These are phyloP conservation scores for Aplosporella prunicola DNA, from an alignment of 2,329 filamentous ascomycete genomes.

Conservation along the genomic window DNA sequence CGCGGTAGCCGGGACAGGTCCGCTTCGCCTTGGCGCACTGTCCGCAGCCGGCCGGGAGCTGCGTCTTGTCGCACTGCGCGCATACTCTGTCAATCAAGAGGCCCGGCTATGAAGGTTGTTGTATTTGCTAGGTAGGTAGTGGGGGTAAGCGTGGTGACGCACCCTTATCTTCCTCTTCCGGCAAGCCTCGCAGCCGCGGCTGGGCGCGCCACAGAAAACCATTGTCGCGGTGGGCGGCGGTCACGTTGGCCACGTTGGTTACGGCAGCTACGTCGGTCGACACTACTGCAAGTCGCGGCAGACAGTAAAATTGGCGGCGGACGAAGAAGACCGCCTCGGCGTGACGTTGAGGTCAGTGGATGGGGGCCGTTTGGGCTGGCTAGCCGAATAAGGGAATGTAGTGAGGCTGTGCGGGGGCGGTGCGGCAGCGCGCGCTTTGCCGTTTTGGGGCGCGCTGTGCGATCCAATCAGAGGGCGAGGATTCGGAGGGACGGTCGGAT, in stretches of 20 bases:
- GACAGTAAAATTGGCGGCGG: too few species aligned
- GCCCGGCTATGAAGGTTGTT: neutral
- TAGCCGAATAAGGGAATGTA: slow-evolving; percentile 9
- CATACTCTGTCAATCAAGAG: slow-evolving; percentile 2
- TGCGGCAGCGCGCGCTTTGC: neutral
- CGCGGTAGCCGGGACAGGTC: slow-evolving; percentile 24
- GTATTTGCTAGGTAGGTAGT: too few species aligned
- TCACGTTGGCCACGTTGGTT: too few species aligned
- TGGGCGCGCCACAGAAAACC: slow-evolving; percentile 18
- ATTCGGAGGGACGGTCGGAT: too few species aligned
- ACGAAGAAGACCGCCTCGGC: too few species aligned
- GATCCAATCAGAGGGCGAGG: slow-evolving; percentile 5
- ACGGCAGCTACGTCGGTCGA: too few species aligned
- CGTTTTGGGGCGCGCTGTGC: neutral
- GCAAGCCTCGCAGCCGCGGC: slow-evolving; percentile 23
- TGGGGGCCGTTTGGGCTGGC: too few species aligned
- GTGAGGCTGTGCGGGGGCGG: slow-evolving; percentile 2
- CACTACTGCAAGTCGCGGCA: too few species aligned
- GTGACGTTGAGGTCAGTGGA: too few species aligned
- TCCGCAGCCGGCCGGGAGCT: slow-evolving; percentile 20
- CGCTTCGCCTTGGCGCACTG: slow-evolving; percentile 22
- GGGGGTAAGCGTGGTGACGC: too few species aligned
- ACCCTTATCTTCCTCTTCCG: slow-evolving; percentile 25
- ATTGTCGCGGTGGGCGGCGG: too few species aligned
- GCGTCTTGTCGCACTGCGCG: slow-evolving; percentile 23